A percentile compares a stretch with the other conserved stretches of the same genome.
Evolutionary conservation across 2,329 filamentous ascomycete genomes (phyloP).

Genomic region (Apiospora hydei): DNA sequence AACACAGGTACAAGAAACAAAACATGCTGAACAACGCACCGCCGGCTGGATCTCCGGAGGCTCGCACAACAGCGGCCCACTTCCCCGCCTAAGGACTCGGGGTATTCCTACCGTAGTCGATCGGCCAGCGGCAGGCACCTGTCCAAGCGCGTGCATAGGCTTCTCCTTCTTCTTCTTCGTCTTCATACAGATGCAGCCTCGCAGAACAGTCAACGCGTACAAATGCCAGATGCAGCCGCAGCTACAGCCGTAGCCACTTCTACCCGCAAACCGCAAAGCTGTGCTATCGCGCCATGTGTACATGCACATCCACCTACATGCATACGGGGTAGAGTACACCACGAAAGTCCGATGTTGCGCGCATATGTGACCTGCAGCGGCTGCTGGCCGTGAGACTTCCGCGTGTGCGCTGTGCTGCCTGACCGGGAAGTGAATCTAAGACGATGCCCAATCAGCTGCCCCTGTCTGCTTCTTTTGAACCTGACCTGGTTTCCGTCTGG

Average conservation of each 20-base stretch:
- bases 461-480: background rate
- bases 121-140: background rate
- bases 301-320: background rate
- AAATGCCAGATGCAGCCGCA: background rate
- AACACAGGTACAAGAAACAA: background rate
- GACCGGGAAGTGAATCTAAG: constrained; percentile 11
- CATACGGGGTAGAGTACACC: background rate
- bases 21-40: background rate
- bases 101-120: constrained; percentile 7
- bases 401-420: constrained; percentile 11
- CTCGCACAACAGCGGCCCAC: constrained; percentile 11
- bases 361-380: constrained; percentile 7
- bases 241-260: background rate
- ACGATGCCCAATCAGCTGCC: constrained; percentile 6
- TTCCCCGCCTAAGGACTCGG: constrained; percentile 16
- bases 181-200: background rate
- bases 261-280: background rate
- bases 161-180: background rate
- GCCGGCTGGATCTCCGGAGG: background rate
- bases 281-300: background rate
- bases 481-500: constrained; percentile 12
- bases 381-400: background rate
- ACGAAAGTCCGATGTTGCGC: background rate
- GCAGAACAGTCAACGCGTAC: background rate
- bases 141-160: background rate